These are phyloP conservation scores for Termitomyces sp. DNA, from an alignment of 768 basidiomycete genomes.

Conservation along the genomic window DNA sequence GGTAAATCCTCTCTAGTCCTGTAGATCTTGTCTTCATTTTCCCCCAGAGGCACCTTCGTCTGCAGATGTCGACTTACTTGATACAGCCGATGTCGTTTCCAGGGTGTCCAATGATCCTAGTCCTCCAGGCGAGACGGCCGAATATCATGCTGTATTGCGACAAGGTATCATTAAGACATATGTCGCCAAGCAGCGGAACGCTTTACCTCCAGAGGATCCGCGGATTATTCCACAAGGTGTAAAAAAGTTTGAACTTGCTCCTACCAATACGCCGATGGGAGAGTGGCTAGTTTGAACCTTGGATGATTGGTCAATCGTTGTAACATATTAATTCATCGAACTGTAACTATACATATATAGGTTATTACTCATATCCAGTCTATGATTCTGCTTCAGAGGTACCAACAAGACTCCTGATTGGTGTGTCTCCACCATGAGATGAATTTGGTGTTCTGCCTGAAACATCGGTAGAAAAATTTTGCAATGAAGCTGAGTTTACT, in stretches of 20 bases:
- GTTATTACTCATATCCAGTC: not conserved
- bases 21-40: slow-evolving; percentile 2
- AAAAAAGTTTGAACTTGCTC: not conserved
- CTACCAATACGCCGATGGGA: not conserved
- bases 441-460: slow-evolving; percentile 52
- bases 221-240: not conserved
- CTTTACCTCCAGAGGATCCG: not conserved
- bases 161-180: not conserved
- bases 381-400: slow-evolving; percentile 6
- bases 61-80: slow-evolving; percentile 20
- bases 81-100: slow-evolving; percentile 1
- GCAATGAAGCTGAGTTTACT: slow-evolving; percentile 11
- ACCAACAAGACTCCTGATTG: slow-evolving; percentile 27
- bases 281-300: not conserved
- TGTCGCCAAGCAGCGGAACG: not conserved
- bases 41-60: slow-evolving; percentile 29
- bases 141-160: not conserved
- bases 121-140: not conserved
- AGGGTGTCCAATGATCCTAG: slow-evolving; percentile 1
- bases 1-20: slow-evolving; percentile 18
- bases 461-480: slow-evolving; percentile 19
- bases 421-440: slow-evolving; percentile 53
- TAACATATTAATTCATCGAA: not conserved
- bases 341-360: not conserved
- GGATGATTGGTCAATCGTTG: not conserved